A percentile compares a stretch with the other conserved stretches of the same genome.
phyloP scores from a whole-genome alignment of 2,329 filamentous ascomycete species.

The Rasamsonia emersonii region DNA sequence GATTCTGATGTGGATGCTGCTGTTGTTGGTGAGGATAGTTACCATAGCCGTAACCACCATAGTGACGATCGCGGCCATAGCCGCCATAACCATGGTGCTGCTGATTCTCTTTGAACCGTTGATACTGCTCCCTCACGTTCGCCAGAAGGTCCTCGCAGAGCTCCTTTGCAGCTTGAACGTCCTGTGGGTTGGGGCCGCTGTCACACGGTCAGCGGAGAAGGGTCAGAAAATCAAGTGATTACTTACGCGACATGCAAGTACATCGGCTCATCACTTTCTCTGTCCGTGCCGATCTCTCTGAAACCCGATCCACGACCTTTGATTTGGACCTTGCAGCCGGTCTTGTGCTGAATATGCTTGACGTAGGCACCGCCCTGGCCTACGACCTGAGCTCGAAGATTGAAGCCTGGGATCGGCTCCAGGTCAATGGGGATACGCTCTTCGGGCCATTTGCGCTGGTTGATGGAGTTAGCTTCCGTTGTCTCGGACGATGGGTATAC shows the following conservation, averaged over 20 bases:
- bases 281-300: constrained; percentile 77
- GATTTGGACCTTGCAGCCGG: constrained; percentile 92
- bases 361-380: constrained; percentile 91
- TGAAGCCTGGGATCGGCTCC: constrained; percentile 89
- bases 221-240: constrained; percentile 1
- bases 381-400: constrained; percentile 90
- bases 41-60: constrained; percentile 25
- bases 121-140: constrained; percentile 83
- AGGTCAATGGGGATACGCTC: constrained; percentile 87
- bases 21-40: constrained; percentile 25
- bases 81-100: constrained; percentile 56
- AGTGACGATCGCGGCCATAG: constrained; percentile 42
- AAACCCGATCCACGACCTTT: constrained; percentile 95
- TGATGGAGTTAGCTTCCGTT: constrained; percentile 17
- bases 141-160: constrained; percentile 80
- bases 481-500: constrained; percentile 10
- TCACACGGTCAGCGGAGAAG: constrained; percentile 22
- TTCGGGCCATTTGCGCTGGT: constrained; percentile 94
- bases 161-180: constrained; percentile 79
- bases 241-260: constrained; percentile 89
- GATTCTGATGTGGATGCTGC: constrained; percentile 33
- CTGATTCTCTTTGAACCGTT: constrained; percentile 78
- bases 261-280: constrained; percentile 92
- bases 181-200: constrained; percentile 76
- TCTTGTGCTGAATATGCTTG: constrained; percentile 96